Base-by-base conservation (phyloP, 2,329 filamentous ascomycete genomes). In the Talaromyces sp. region DNA sequence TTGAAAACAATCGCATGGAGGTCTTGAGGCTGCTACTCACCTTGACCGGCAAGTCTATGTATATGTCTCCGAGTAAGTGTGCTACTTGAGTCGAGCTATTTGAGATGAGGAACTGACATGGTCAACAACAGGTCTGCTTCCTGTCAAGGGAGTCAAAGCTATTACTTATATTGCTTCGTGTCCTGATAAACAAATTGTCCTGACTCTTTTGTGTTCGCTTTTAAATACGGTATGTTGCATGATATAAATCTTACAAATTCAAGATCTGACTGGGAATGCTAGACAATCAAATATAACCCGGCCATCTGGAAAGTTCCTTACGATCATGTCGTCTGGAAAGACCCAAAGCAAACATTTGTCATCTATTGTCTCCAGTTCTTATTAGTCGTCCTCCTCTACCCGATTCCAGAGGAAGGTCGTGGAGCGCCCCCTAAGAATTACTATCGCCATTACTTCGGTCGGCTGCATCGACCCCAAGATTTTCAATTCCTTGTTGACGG, bases 401-500 rank as follows among this genome's bases (percentile, higher is more conserved):
- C 92, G 0, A 89, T 96, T 56, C 92, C 92, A 0, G 92, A 96
- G 71, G 82, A 85, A 59, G 81, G 84, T 17, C 84, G 83, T 53
- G 83, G 82, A 3, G 72, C 82, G 10, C 81, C 86, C 0, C 85
- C 88, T 6, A 96, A 95, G 78, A 99, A 99, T 73, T 93, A 88
- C 70, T 97, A 95, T 72, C 89, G 94, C 17, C 91, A 97, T 74
- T 97, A 95, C 66, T 84, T 96, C 31, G 91, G 94, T 31, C 86
- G 93, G 41, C 77, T 99, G 52, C 94, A 97, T 75, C 86, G 94
- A 53, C 90, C 93, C 0, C 92, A 97, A 73, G 94, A 99, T 72
- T 97, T 99, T 69, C 94, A 99, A 73, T 99, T 99, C 72, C 86
- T 97, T 26, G 90, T 95, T 11, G 92, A 97, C 71, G 92, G 92